These are phyloP conservation scores for Metarhizium album DNA, from an alignment of 2,329 filamentous ascomycete species.

Conservation along the genomic window DNA sequence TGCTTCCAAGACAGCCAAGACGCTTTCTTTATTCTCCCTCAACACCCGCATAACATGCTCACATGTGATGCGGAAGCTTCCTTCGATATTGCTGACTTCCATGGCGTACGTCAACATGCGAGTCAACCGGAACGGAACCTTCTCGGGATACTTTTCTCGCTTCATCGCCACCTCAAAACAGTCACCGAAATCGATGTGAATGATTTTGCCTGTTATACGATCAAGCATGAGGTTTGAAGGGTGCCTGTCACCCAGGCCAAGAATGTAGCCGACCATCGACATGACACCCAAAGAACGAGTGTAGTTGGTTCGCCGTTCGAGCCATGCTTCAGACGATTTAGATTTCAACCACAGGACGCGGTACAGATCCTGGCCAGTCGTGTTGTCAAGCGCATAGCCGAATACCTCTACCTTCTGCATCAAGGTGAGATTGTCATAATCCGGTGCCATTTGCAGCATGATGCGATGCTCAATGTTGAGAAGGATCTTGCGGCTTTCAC, in stretches of 20 bases:
- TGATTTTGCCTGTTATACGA: slow-evolving; percentile 87
- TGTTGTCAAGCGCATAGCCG: slow-evolving; percentile 97
- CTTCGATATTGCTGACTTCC: slow-evolving; percentile 99
- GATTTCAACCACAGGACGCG: slow-evolving; percentile 98
- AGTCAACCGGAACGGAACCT: slow-evolving; percentile 94
- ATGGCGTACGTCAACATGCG: slow-evolving; percentile 99
- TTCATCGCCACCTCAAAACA: slow-evolving; percentile 99
- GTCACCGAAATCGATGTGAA: slow-evolving; percentile 98
- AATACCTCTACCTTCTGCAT: slow-evolving; percentile 99
- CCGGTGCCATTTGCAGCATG: slow-evolving; percentile 99
- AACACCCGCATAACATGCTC: slow-evolving; percentile 98
- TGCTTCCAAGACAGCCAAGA: slow-evolving; percentile 97
- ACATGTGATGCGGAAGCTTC: slow-evolving; percentile 94
- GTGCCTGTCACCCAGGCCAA: slow-evolving; percentile 91
- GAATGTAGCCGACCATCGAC: slow-evolving; percentile 99
- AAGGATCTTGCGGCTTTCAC: slow-evolving; percentile 91
- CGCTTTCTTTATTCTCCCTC: slow-evolving; percentile 91
- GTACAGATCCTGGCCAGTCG: slow-evolving; percentile 95
- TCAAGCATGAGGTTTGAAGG: slow-evolving; percentile 98
- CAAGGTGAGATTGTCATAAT: slow-evolving; percentile 95
- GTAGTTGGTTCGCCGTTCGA: slow-evolving; percentile 97
- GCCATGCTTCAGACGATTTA: slow-evolving; percentile 95
- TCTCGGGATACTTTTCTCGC: slow-evolving; percentile 95
- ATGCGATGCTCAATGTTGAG: slow-evolving; percentile 99
- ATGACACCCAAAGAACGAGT: slow-evolving; percentile 94